Evolutionary conservation across 495 filamentous ascomycete species (phyloP).

Genomic region (Cladorrhinum samala): DNA sequence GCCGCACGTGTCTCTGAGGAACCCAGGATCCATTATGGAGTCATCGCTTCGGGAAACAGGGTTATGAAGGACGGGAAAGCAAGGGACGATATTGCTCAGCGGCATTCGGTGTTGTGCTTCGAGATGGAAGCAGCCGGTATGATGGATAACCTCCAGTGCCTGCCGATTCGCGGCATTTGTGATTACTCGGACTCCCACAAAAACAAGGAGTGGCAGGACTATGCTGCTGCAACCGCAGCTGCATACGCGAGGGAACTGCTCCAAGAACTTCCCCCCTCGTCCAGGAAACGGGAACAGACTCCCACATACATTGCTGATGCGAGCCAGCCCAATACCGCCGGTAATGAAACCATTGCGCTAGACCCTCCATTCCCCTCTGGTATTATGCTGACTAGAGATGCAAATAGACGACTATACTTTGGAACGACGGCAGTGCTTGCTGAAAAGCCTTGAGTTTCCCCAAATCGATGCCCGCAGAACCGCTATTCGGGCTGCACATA

Average conservation of each 20-base stretch:
- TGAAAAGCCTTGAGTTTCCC: slow-evolving; percentile 29
- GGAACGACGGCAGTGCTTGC: slow-evolving; percentile 10
- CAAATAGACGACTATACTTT: background rate
- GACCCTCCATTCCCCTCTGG: slow-evolving; percentile 3
- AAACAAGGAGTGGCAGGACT: slow-evolving; percentile 31
- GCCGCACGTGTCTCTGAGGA: slow-evolving; percentile 5
- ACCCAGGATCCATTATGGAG: slow-evolving; percentile 30
- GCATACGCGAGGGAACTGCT: slow-evolving; percentile 25
- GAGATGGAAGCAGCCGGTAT: slow-evolving; percentile 25
- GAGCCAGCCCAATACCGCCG: slow-evolving; percentile 1
- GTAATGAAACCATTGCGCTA: background rate
- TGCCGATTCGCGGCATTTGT: slow-evolving; percentile 35
- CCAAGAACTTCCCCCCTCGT: slow-evolving; percentile 3
- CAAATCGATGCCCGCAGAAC: slow-evolving; percentile 33
- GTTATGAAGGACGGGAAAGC: slow-evolving; percentile 30
- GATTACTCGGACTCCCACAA: slow-evolving; percentile 39
- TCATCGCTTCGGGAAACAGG: slow-evolving; percentile 36
- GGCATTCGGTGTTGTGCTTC: slow-evolving; percentile 19
- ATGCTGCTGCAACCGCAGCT: slow-evolving; percentile 30
- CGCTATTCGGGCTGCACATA: slow-evolving; percentile 30
- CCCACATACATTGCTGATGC: slow-evolving; percentile 1
- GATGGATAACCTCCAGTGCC: slow-evolving; percentile 16
- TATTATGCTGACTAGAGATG: slow-evolving; percentile 1
- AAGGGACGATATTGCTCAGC: slow-evolving; percentile 27
- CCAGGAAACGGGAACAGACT: background rate